Base-by-base conservation (phyloP, 169 alveolate genomes). In the Plasmodium adleri region DNA sequence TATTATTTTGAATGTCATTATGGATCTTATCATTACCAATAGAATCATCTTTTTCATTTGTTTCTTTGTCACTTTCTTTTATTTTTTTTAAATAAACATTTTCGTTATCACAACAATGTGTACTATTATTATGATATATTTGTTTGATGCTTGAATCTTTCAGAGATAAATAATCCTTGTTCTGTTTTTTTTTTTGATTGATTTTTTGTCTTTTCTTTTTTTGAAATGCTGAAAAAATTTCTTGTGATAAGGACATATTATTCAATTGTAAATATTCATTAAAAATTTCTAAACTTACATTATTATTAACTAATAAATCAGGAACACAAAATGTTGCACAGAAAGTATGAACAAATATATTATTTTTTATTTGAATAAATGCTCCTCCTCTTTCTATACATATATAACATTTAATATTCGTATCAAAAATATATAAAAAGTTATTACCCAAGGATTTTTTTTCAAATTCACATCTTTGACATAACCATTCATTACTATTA, bases 301-400 rank as follows among this genome's bases (percentile, higher is more conserved):
- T 70, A 7, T 54, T 73, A 56, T 83, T 83, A 49, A 83, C 74
- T 28, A 83, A 52, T 39, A 83, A 9, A 59, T 83, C 91, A 4
- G 91, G 91, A 10, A 83, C 74, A 58, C 91, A 83, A 39, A 83
- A 83, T 22, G 71, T 68, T 9, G 91, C 91, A 72, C 91, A 83
- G 32, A 83, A 83, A 0, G 85, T 71, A 32, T 83, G 91, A 15
- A 83, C 74, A 58, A 83, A 83, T 13, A 83, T 59, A 22, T 83
- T 49, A 15, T 63, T 71, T 10, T 15, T 45, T 8, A 83, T 15
- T 39, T 83, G 91, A 28, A 56, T 56, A 62, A 83, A 83, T n/a
- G 91, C 91, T 4, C 91, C 91, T 13, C 91, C 91, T 68, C 91
- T 67, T 49, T 83, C 91, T 54, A 83, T 58, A 62, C 91, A 83